A percentile compares a stretch with the other conserved stretches of the same genome.
phyloP scores from a whole-genome alignment of 2,329 filamentous ascomycete genomes.

The Blastomyces gilchristii region DNA sequence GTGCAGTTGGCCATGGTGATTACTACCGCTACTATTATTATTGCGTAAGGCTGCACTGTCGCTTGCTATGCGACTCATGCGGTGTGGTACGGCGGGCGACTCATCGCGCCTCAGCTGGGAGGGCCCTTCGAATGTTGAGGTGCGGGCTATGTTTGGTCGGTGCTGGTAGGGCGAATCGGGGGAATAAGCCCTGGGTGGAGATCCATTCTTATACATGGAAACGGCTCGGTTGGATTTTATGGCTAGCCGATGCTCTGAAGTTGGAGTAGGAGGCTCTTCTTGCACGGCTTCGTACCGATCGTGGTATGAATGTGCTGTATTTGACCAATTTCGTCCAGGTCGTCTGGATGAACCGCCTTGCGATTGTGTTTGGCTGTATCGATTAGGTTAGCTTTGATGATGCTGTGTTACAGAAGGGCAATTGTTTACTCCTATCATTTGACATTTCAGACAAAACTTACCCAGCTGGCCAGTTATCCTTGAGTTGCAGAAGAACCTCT shows the following conservation, averaged over 20 bases:
- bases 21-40: background rate
- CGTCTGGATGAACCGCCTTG: slow-evolving; percentile 31
- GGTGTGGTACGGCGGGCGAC: slow-evolving; percentile 37
- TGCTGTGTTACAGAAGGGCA: background rate
- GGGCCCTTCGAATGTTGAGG: slow-evolving; percentile 50
- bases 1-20: slow-evolving; percentile 34
- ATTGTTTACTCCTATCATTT: background rate
- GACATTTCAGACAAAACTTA: slow-evolving; percentile 28
- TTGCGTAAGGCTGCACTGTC: slow-evolving; percentile 43
- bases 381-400: slow-evolving; percentile 1
- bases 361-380: slow-evolving; percentile 20
- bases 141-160: slow-evolving; percentile 41
- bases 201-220: slow-evolving; percentile 28
- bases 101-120: slow-evolving; percentile 44
- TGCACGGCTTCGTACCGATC: slow-evolving; percentile 49
- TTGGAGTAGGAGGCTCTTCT: slow-evolving; percentile 43
- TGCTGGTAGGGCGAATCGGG: slow-evolving; percentile 30
- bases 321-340: slow-evolving; percentile 47
- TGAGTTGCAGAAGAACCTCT: slow-evolving; percentile 64
- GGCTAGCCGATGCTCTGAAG: slow-evolving; percentile 42
- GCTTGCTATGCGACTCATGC: slow-evolving; percentile 44
- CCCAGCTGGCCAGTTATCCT: slow-evolving; percentile 58
- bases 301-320: slow-evolving; percentile 53
- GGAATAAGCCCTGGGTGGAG: slow-evolving; percentile 32
- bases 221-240: slow-evolving; percentile 40